Evolutionary conservation across 2,329 filamentous ascomycete species (phyloP).

Genomic region (Thermochaetoides dissita): DNA sequence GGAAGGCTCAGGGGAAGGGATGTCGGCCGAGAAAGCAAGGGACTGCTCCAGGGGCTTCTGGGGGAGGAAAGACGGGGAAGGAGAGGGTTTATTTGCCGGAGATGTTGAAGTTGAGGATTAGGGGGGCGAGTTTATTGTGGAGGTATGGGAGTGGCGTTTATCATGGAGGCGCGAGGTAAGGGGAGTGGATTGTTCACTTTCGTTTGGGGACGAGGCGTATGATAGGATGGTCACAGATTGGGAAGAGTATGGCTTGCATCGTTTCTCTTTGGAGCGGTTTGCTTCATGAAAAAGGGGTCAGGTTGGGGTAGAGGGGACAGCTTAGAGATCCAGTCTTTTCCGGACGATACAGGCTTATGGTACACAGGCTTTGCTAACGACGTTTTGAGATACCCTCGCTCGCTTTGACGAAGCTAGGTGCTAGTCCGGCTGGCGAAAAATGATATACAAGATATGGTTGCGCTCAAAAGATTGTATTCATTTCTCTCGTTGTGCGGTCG

Average conservation of each 20-base stretch:
- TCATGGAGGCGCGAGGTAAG: not conserved
- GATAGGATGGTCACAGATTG: not conserved
- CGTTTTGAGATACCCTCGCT: conserved; percentile 6
- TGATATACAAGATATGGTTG: too few relatives aligned
- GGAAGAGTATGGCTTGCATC: not conserved
- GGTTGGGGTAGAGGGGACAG: too few relatives aligned
- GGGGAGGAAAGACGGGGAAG: not conserved
- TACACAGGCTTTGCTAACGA: not conserved
- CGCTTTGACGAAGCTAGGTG: not conserved
- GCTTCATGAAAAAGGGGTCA: too few relatives aligned
- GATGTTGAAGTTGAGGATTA: conserved; percentile 13
- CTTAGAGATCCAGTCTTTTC: too few relatives aligned
- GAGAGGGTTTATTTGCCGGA: conserved; percentile 6
- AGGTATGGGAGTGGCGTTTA: conserved; percentile 15
- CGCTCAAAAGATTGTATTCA: too few relatives aligned
- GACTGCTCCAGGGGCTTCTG: not conserved
- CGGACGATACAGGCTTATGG: not conserved
- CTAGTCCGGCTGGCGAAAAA: too few relatives aligned
- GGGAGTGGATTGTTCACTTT: not conserved
- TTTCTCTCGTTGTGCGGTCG: too few relatives aligned
- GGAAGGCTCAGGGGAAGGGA: not conserved
- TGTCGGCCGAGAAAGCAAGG: not conserved
- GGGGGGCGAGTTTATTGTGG: conserved; percentile 20
- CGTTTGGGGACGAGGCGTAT: not conserved
- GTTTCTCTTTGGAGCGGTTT: too few relatives aligned